Evolutionary conservation across 441 rosid genomes (phyloP), one percentile per base, ranked within the genome.

Genomic region (Gossypium trilobum): DNA sequence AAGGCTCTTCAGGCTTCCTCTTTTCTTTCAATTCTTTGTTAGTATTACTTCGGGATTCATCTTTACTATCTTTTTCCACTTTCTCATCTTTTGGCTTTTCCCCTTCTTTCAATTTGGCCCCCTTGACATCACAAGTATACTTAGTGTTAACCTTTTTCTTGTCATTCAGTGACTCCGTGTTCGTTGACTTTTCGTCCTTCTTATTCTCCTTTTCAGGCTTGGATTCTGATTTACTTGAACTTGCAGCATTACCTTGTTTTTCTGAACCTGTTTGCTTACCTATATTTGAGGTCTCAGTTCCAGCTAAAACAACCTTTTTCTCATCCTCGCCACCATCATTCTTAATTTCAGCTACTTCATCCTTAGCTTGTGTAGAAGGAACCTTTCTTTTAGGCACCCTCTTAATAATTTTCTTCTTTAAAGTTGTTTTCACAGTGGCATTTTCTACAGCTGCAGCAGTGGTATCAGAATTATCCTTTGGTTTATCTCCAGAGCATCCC

Each of bases 301-400:
- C 78, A 16, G 71, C 75, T 70, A 77, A 76, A 77, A 36, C 79
- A 65, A 76, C 84, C 58, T 70, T 83, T 60, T 67, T 72, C 69
- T 71, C 84, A 75, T 78, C 89, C 78, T 33, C 62, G 72, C 74
- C 78, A 29, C 72, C 85, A 62, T 76, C 87, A 58, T 77, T 79
- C 83, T 84, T 82, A 27, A 71, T 68, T 68, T 75, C 92, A 73
- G 52, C 76, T 55, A 73, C 78, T 33, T 20, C 85, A 73, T 66
- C 80, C 36, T 23, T 74, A 63, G 80, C 78, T 71, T 52, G 84
- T 31, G 54, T 80, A 60, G 79, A 85, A 70, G 85, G 68, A 29
- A 82, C 82, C 86, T 93, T 95, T 80, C 83, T 86, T 84, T 89
- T 92, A 63, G 88, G 80, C 22, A 95, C 96, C 82, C 90, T 88